Evolutionary conservation across 225 moss, liverwort and hornwort genomes (phyloP).

Genomic region (Ulota crispa): DNA sequence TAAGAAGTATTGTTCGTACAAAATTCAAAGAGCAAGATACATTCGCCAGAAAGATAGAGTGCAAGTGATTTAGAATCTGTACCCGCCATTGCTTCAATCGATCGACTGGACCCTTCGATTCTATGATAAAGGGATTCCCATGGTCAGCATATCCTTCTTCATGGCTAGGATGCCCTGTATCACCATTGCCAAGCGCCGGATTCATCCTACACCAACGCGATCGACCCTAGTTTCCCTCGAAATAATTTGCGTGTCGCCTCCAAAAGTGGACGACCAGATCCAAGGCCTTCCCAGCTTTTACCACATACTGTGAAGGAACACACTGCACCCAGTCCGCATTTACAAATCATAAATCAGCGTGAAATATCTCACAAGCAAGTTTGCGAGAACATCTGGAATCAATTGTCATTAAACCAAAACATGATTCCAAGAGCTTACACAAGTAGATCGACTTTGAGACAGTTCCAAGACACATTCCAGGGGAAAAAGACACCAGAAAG

Average conservation of each 20-base stretch:
- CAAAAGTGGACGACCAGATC: neutral
- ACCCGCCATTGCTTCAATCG: constrained; percentile 94
- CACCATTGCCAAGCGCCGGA: constrained; percentile 9
- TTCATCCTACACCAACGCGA: constrained; percentile 25
- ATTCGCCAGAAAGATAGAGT: neutral
- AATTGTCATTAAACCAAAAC: neutral
- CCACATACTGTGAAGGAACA: neutral
- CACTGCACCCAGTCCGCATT: constrained; percentile 13
- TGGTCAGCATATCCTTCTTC: neutral
- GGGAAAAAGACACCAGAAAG: neutral
- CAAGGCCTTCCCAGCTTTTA: neutral
- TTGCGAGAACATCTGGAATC: neutral
- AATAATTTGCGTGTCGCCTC: neutral
- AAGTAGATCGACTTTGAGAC: neutral
- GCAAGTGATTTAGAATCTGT: neutral
- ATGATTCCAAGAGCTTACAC: neutral
- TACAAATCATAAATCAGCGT: neutral
- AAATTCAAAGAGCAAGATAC: neutral
- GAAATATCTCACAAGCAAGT: neutral
- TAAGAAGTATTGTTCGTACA: no score
- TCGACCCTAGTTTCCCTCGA: constrained; percentile 25
- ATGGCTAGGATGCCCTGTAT: neutral
- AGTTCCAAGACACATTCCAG: neutral
- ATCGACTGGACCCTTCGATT: constrained; percentile 56
- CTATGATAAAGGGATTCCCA: constrained; percentile 29